A percentile compares a stretch with the other conserved stretches of the same genome.
phyloP scores from a whole-genome alignment of 2,329 filamentous ascomycete genomes.

The Xylaria sp. region DNA sequence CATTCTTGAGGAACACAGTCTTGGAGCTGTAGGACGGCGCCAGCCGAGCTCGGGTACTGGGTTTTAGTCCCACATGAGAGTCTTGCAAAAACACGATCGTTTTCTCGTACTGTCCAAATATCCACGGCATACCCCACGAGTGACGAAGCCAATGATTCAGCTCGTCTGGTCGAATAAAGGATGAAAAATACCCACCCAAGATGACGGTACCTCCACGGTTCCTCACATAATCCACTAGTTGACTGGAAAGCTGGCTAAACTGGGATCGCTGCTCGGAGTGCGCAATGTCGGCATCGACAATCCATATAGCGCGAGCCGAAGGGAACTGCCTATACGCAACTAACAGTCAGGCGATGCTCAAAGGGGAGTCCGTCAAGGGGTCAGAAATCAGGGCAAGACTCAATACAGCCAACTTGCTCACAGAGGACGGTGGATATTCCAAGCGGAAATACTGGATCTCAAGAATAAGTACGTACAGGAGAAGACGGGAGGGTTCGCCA shows the following conservation, averaged over 20 bases:
- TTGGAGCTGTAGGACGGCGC: slow-evolving; percentile 1
- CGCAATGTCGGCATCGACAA: neutral
- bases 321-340: slow-evolving; percentile 1
- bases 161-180: neutral
- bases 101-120: neutral
- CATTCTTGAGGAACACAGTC: slow-evolving; percentile 11
- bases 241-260: neutral
- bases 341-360: neutral
- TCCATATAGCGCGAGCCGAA: slow-evolving; percentile 13
- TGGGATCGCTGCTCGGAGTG: too few relatives aligned
- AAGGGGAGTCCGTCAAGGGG: neutral
- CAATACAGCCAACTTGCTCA: neutral
- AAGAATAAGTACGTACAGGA: neutral
- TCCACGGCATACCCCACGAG: slow-evolving; percentile 15
- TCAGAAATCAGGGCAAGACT: neutral
- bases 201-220: slow-evolving; percentile 6
- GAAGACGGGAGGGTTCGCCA: neutral
- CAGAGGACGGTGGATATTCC: neutral
- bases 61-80: slow-evolving; percentile 1
- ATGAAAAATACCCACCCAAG: neutral
- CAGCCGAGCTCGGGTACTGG: neutral
- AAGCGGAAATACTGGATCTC: neutral
- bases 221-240: slow-evolving; percentile 6
- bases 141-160: neutral
- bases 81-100: slow-evolving; percentile 13